Evolutionary conservation across 352 stramenopile genomes (phyloP).

Genomic region (Phytophthora hibernalis): DNA sequence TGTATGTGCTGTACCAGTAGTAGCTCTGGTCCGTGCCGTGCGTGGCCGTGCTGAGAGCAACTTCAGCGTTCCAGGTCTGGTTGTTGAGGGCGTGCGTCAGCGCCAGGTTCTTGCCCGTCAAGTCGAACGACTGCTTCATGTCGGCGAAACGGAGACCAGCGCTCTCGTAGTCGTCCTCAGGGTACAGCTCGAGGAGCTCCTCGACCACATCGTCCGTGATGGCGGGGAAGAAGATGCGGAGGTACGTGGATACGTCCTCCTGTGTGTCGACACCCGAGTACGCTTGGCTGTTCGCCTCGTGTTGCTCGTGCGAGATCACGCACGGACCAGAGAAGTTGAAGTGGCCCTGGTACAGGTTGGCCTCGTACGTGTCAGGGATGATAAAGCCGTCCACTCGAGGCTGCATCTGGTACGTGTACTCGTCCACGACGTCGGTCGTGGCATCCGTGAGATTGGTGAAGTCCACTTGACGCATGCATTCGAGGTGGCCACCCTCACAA

Average conservation of each 20-base stretch:
- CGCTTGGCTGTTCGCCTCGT: conserved; percentile 21
- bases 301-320: conserved; percentile 24
- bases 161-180: conserved; percentile 30
- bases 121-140: conserved; percentile 34
- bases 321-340: conserved; percentile 33
- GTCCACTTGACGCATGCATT: conserved; percentile 35
- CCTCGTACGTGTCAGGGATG: conserved; percentile 34
- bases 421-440: conserved; percentile 4
- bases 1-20: conserved; percentile 35
- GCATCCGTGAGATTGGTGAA: conserved; percentile 18
- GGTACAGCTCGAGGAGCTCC: conserved; percentile 27
- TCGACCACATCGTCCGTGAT: conserved; percentile 26
- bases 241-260: conserved; percentile 21
- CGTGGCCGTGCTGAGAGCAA: conserved; percentile 12
- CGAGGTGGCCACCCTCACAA: conserved; percentile 24
- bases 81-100: conserved; percentile 29
- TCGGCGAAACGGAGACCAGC: conserved; percentile 28
- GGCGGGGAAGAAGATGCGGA: conserved; percentile 28
- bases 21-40: conserved; percentile 30
- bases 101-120: conserved; percentile 26
- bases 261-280: conserved; percentile 25
- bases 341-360: conserved; percentile 32
- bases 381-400: conserved; percentile 38
- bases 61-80: conserved; percentile 31
- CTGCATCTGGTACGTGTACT: conserved; percentile 37